These are phyloP conservation scores for Penicillium crystallinum DNA, from an alignment of 495 filamentous ascomycete genomes.

Conservation along the genomic window DNA sequence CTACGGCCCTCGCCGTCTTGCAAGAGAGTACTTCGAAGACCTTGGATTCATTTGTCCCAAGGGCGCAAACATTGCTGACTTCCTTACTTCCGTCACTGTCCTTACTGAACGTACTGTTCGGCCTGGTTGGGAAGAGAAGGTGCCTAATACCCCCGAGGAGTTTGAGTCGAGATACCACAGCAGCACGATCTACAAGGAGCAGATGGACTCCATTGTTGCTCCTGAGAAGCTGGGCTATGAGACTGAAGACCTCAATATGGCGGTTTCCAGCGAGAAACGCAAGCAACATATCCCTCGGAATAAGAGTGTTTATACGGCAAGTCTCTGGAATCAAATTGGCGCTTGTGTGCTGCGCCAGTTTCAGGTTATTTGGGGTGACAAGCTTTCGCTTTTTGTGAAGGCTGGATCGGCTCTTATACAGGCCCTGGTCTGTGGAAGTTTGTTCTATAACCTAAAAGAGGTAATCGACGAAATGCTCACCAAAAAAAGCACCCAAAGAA, in stretches of 20 bases:
- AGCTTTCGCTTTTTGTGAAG: slow-evolving; percentile 28
- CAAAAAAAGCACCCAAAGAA: not conserved
- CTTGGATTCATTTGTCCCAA: slow-evolving; percentile 67
- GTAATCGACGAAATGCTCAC: slow-evolving; percentile 14
- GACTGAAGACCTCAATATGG: slow-evolving; percentile 35
- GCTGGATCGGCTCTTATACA: slow-evolving; percentile 32
- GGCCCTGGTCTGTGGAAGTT: slow-evolving; percentile 36
- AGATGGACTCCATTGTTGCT: slow-evolving; percentile 58
- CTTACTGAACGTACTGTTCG: slow-evolving; percentile 60
- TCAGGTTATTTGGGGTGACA: slow-evolving; percentile 37
- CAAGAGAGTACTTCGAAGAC: slow-evolving; percentile 62
- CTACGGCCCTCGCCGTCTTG: slow-evolving; percentile 58
- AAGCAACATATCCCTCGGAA: slow-evolving; percentile 43
- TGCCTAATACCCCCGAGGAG: slow-evolving; percentile 68
- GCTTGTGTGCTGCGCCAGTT: slow-evolving; percentile 48
- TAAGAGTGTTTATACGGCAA: slow-evolving; percentile 48
- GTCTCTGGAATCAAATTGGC: slow-evolving; percentile 51
- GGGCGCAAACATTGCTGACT: slow-evolving; percentile 71
- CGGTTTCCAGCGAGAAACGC: slow-evolving; percentile 48
- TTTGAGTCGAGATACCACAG: slow-evolving; percentile 67
- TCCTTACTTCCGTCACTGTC: slow-evolving; percentile 73
- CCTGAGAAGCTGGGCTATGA: slow-evolving; percentile 41
- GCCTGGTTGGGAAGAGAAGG: slow-evolving; percentile 58
- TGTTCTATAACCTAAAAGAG: slow-evolving; percentile 37
- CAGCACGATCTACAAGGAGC: slow-evolving; percentile 56